phyloP scores from a whole-genome alignment of 2,329 filamentous ascomycete species.

The Nannizziopsis barbatae region DNA sequence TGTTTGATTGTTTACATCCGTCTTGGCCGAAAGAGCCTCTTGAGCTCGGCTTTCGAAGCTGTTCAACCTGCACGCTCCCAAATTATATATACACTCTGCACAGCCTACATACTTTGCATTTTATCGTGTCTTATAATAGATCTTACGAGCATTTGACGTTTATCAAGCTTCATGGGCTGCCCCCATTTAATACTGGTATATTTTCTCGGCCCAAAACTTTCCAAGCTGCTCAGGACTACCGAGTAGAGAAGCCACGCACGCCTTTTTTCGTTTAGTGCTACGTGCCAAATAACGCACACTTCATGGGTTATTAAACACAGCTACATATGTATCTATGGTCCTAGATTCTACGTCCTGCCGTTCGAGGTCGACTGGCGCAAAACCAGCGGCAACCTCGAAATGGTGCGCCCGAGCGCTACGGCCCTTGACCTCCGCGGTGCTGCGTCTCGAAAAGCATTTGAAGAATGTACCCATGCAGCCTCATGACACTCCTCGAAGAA shows the following conservation, averaged over 20 bases:
- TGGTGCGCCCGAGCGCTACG: constrained; percentile 37
- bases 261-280: too few relatives aligned
- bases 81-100: neutral
- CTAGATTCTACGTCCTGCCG: constrained; percentile 10
- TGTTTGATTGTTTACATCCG: neutral
- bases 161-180: too few relatives aligned
- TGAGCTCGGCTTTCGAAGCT: neutral
- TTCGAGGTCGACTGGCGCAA: constrained; percentile 16
- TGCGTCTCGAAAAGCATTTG: constrained; percentile 33
- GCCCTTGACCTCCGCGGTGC: constrained; percentile 32
- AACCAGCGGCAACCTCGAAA: constrained; percentile 31
- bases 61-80: too few relatives aligned
- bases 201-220: too few relatives aligned
- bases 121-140: too few relatives aligned
- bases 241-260: too few relatives aligned
- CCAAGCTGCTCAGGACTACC: too few relatives aligned
- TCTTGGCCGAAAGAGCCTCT: neutral
- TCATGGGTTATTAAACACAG: too few relatives aligned
- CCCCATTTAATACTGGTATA: too few relatives aligned
- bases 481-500: constrained; percentile 16
- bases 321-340: neutral
- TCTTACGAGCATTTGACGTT: too few relatives aligned
- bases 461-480: constrained; percentile 22
- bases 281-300: too few relatives aligned
- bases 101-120: too few relatives aligned